Conservation (phyloP, 2,329 filamentous ascomycete species). For the Alternaria gansuensis region DNA sequence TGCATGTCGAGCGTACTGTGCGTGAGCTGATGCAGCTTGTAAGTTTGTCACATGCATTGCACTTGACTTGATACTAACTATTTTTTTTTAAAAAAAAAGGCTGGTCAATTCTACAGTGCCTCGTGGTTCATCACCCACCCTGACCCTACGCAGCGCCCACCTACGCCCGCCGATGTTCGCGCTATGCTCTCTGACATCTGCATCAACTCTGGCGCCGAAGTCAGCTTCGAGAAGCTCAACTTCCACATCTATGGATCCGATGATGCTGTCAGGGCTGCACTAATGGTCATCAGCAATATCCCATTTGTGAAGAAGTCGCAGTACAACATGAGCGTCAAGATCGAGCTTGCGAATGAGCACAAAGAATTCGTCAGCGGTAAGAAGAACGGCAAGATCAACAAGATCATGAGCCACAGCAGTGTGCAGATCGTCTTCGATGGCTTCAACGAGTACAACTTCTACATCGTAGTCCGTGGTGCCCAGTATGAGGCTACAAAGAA, state of each 20-base stretch:
- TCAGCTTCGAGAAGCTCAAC: conserved; percentile 91
- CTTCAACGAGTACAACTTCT: conserved; percentile 99
- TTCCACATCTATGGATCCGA: conserved; percentile 96
- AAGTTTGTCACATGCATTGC: conserved; percentile 50
- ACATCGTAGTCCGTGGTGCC: conserved; percentile 94
- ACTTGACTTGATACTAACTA: conserved; percentile 30
- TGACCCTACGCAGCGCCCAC: conserved; percentile 70
- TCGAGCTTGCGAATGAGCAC: conserved; percentile 98
- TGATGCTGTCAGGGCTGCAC: conserved; percentile 93
- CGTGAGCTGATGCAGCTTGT: conserved; percentile 95
- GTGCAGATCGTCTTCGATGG: conserved; percentile 99
- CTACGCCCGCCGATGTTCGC: conserved; percentile 74
- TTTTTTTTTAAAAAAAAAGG: conserved; percentile 58
- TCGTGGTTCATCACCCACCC: conserved; percentile 92
- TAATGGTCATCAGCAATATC: conserved; percentile 91
- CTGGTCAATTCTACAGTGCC: conserved; percentile 96
- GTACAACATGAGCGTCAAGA: conserved; percentile 96
- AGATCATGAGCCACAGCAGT: conserved; percentile 99
- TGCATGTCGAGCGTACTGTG: conserved; percentile 94
- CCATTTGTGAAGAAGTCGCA: conserved; percentile 86
- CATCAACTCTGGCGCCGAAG: conserved; percentile 92
- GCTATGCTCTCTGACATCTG: conserved; percentile 96
- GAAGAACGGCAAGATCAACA: conserved; percentile 99
- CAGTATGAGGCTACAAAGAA: conserved; percentile 95
- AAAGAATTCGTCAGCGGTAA: conserved; percentile 99